Percentiles rank a stretch among this genome's conserved stretches.
Evolutionary conservation across 371 early-diverging fungal species (phyloP).

Genomic region (Mucor plumbeus): DNA sequence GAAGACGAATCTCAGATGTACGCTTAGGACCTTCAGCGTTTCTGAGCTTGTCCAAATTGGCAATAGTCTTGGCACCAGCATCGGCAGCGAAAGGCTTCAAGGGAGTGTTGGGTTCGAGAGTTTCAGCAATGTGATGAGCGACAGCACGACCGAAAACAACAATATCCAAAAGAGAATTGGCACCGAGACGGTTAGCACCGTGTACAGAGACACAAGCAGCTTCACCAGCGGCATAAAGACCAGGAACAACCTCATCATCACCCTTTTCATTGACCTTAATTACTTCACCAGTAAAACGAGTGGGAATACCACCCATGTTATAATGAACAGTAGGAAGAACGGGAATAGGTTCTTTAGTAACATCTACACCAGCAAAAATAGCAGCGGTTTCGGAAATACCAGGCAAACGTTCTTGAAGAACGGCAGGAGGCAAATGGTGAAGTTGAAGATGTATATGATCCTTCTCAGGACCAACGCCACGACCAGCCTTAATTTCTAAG

Average conservation of each 20-base stretch:
- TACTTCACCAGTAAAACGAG: conserved; percentile 96
- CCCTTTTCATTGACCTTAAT: conserved; percentile 76
- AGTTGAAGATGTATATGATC: conserved; percentile 97
- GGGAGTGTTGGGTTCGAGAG: conserved; percentile 84
- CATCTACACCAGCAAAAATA: conserved; percentile 98
- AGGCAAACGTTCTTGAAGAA: conserved; percentile 93
- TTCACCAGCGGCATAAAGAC: conserved; percentile 96
- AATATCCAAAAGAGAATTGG: conserved; percentile 96
- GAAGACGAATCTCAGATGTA: conserved; percentile 89
- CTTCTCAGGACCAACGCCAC: conserved; percentile 95
- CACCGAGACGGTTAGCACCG: conserved; percentile 98
- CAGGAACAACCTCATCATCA: conserved; percentile 84
- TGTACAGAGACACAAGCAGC: conserved; percentile 95
- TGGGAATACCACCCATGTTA: conserved; percentile 99
- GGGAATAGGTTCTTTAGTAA: conserved; percentile 99
- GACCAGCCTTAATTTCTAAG: conserved; percentile 96
- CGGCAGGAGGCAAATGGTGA: conserved; percentile 93
- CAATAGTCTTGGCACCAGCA: conserved; percentile 88
- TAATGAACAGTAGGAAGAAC: conserved; percentile 99
- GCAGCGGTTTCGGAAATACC: conserved; percentile 98
- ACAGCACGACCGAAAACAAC: conserved; percentile 97
- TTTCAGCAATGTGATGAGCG: conserved; percentile 93
- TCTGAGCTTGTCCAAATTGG: conserved; percentile 92
- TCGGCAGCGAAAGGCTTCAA: conserved; percentile 83
- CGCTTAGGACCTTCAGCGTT: conserved; percentile 78